phyloP scores from a whole-genome alignment of 345 rosid genomes.

The Eucalyptus albens region DNA sequence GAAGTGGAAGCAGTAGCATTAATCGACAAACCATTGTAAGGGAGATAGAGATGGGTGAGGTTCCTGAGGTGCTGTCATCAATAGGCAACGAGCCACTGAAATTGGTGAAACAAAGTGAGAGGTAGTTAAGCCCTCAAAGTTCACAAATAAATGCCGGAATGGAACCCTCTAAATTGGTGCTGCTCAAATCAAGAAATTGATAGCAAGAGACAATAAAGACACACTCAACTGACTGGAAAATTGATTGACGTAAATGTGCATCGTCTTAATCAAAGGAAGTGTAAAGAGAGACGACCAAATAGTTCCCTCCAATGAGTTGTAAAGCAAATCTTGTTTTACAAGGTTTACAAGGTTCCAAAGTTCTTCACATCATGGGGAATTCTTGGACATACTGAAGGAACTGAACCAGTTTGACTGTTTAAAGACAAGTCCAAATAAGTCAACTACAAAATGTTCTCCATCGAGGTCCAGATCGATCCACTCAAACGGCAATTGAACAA shows the following conservation, averaged over 20 bases:
- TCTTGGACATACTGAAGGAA: not conserved
- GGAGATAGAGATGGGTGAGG: conserved; percentile 19
- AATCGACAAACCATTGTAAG: conserved; percentile 1
- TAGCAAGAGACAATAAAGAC: not conserved
- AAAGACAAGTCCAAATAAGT: conserved; percentile 11
- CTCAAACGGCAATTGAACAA: not conserved
- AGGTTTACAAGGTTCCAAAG: conserved; percentile 11
- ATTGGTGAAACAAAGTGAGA: conserved; percentile 22
- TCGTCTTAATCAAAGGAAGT: not conserved
- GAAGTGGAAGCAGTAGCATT: not conserved
- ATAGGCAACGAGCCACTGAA: conserved; percentile 18
- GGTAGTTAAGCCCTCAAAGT: not conserved
- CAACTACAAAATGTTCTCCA: conserved; percentile 2
- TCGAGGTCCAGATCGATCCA: conserved; percentile 8
- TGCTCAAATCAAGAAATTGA: conserved; percentile 11
- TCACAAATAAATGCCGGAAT: not conserved
- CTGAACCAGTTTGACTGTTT: conserved; percentile 5
- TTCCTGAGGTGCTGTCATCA: not conserved
- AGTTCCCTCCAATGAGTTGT: conserved; percentile 13
- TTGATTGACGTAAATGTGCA: not conserved
- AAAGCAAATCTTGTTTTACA: not conserved
- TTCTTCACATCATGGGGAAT: conserved; percentile 3
- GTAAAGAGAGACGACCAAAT: conserved; percentile 3
- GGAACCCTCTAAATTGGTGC: conserved; percentile 15
- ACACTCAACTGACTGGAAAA: not conserved